Evolutionary conservation across 495 filamentous ascomycete genomes (phyloP), one percentile per base, ranked within the genome.

Genomic region (Neurospora africana): DNA sequence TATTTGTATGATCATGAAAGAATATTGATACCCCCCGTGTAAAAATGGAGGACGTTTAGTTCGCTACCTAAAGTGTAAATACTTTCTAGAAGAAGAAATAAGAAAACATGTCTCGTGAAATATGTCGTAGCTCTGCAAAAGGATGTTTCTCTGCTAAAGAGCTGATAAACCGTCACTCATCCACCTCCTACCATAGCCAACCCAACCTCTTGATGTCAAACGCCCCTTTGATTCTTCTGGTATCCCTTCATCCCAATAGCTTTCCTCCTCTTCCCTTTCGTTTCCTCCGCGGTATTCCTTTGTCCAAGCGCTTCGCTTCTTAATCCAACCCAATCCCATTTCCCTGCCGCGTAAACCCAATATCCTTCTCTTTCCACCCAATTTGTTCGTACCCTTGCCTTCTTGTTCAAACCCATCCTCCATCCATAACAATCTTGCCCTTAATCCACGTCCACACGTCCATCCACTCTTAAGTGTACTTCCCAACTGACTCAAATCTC

Each of bases 401-500:
- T n/a, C 11, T 15, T 41, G 17, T 33, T 30, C 68, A 47, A n/a
- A 7, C 30, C 19, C 33, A 23, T 33, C 71, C 11, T 36, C 39
- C 17, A n/a, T 43, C 40, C 40, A 43, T n/a, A 43, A 43, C 40
- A 43, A 43, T n/a, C 40, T n/a, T 43, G 40, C 40, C 17, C 17
- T 19, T n/a, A n/a, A 43, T 44, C 41, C 41, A 43, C 19, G 19
- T 43, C 41, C 40, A n/a, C 40, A n/a, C 13, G 11, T 19, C 17
- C 41, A 40, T 6, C 38, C 38, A 40, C 13, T n/a, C n/a, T n/a
- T n/a, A n/a, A n/a, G n/a, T n/a, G n/a, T 30, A 17, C 19, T 8
- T 37, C 33, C 40, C 30, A 30, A 23, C 36, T 78, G 8, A 36
- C 36, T 7, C 74, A 83, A 76, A 83, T 77, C 75, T 83, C 86